Conservation (phyloP, 768 basidiomycete species). For the Pisolithus sp. region DNA sequence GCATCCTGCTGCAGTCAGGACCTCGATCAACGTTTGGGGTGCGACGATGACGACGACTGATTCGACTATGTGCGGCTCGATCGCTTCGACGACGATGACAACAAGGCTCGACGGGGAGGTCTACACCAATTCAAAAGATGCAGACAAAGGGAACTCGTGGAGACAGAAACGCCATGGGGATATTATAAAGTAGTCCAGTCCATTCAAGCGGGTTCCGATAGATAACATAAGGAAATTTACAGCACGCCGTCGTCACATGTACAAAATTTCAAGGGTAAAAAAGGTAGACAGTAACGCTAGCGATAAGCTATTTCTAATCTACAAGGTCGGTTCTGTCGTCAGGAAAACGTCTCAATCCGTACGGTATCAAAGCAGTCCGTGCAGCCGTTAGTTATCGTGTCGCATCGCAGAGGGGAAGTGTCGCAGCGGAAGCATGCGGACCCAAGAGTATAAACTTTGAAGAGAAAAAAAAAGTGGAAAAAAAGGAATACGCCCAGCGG, state of each 20-base stretch:
- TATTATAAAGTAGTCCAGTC: neutral
- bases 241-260: conserved; percentile 2
- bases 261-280: conserved; percentile 3
- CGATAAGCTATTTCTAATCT: conserved; percentile 9
- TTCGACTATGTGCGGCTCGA: no score
- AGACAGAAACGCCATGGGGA: neutral
- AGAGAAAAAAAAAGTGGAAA: conserved; percentile 6
- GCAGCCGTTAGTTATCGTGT: conserved; percentile 22
- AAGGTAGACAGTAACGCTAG: neutral
- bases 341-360: conserved; percentile 8
- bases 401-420: conserved; percentile 11
- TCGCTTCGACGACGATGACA: no score
- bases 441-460: conserved; percentile 5
- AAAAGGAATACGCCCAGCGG: conserved; percentile 16
- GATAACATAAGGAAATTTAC: conserved; percentile 2
- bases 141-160: neutral
- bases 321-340: conserved; percentile 10
- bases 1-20: neutral
- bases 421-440: conserved; percentile 5
- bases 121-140: no score
- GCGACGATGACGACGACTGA: no score
- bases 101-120: no score
- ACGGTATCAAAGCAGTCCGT: conserved; percentile 12
- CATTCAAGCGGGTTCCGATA: neutral
- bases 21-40: no score